Base-by-base conservation (phyloP, 2,329 filamentous ascomycete species). In the Trichoderma koningiopsis region DNA sequence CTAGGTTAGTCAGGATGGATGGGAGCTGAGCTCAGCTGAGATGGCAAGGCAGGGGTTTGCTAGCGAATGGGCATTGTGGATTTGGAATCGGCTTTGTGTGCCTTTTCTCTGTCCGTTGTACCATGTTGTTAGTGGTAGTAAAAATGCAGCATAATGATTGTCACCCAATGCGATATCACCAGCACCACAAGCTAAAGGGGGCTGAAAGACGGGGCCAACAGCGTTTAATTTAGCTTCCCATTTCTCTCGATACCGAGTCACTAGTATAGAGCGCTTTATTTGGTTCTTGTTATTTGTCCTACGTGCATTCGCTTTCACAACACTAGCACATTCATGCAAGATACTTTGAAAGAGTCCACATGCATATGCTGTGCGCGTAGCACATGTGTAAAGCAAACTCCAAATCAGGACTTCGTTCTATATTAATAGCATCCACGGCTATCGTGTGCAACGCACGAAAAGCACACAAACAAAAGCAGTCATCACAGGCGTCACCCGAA, bases 11-110 rank as follows among this genome's bases (percentile, higher is more conserved):
- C 14, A 16, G 49, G n/a, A 53, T 24, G 24, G 22, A 27, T 24
- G 27, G 22, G 52, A 55, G 52, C 52, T 55, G 52, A 55, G 52
- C 52, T 55, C 52, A 55, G 52, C 52, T 55, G 52, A 55, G 52
- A 55, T 55, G 27, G 52, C 52, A 43, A 55, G 52, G 52, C 52
- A 55, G 24, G 52, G 49, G 22, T 49, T 19, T 22, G 22, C 24
- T 49, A 4, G 27, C 13, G 27, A 55, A 55, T 27, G 52, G 22
- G 24, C 14, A 53, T 19, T 24, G 13, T 53, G 22, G 13, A 53
- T 27, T 16, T 53, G 49, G 52, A 29, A 55, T 55, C 40, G 22
- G 6, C 19, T 3, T 55, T 49, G 43, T 5, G 19, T 49, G 8
- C 8, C 1, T 49, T 13, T 49, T 49, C 6, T 22, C 5, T 13